Evolutionary conservation across 2,329 filamentous ascomycete genomes (phyloP), one percentile per base, ranked within the genome.

Genomic region (Orbilia quercus): DNA sequence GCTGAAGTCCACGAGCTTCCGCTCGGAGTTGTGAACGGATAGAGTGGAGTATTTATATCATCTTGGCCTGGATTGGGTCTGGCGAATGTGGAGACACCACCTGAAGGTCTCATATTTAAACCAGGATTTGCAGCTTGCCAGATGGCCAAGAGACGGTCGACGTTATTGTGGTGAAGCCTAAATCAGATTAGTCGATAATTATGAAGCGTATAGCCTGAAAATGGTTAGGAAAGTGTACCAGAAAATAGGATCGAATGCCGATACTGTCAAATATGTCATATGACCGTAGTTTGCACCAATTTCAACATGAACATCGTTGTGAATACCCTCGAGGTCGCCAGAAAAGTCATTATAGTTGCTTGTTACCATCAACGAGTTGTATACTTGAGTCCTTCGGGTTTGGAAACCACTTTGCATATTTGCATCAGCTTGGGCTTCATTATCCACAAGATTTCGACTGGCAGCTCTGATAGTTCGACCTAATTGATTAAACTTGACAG

Each of bases 181-280:
- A 47, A 31, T 28, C 47, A 47, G 31, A 31, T 48, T 50, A 40
- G 34, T 14, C 3, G 12, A 9, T 18, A 7, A 36, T 25, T 18
- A 75, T 34, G 7, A 22, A 14, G 14, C 6, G 16, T 25, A 14
- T 16, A 31, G 9, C 3, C 20, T 20, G 7, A 47, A 47, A 47
- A 7, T 6, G 20, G 3, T 9, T 22, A 6, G 14, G 2, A 20
- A 31, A 31, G n/a, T 18, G 20, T 76, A 55, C 75, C 76, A 78
- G 72, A 79, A 79, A 28, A 79, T 77, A 1, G 77, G 76, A 42
- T 79, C 78, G 48, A 78, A 78, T n/a, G 77, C 75, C 31, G 77
- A 70, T 40, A 75, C 76, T 9, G 76, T 58, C n/a, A 78, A 58
- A 23, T 67, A 76, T 6, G 73, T 57, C 77, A 78, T 79, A 45